These are phyloP conservation scores for Teratosphaeria nubilosa DNA, from an alignment of 2,329 filamentous ascomycete species.

Conservation along the genomic window DNA sequence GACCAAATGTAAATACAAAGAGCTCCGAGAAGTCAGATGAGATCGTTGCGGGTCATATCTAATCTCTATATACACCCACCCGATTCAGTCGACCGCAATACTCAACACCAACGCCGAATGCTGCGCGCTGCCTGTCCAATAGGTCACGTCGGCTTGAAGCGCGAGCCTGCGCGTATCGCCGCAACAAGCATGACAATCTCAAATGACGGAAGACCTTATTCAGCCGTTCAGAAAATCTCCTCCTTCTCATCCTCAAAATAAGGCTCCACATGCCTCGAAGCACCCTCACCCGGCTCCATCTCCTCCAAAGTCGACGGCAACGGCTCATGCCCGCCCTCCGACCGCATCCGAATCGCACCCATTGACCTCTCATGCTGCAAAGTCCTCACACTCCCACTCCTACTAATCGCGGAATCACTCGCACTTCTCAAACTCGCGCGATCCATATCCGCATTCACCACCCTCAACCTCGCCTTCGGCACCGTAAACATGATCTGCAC, in stretches of 20 bases:
- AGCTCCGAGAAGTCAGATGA: too few species aligned
- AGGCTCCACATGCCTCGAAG: neutral
- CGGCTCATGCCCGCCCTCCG: slow-evolving; percentile 1
- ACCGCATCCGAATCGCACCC: slow-evolving; percentile 1
- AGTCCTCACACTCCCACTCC: slow-evolving; percentile 6
- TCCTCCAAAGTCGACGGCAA: slow-evolving; percentile 6
- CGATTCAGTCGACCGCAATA: neutral
- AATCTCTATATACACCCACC: neutral
- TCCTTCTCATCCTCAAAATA: slow-evolving; percentile 3
- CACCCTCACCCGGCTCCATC: neutral
- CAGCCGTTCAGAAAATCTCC: neutral
- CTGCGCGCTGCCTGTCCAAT: neutral
- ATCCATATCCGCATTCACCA: slow-evolving; percentile 69
- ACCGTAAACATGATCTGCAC: slow-evolving; percentile 78
- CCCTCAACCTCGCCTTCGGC: slow-evolving; percentile 70
- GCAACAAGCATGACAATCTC: neutral
- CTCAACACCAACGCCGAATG: neutral
- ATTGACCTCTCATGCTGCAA: slow-evolving; percentile 3
- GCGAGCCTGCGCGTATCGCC: neutral
- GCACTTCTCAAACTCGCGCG: slow-evolving; percentile 26
- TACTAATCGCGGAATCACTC: slow-evolving; percentile 18
- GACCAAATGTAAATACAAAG: too few species aligned
- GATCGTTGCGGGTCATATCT: neutral
- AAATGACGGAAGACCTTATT: neutral
- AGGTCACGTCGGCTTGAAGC: neutral